A percentile compares a stretch with the other conserved stretches of the same genome.
These are phyloP conservation scores for Pythium diclinum DNA, from an alignment of 352 stramenopile species.

Conservation along the genomic window DNA sequence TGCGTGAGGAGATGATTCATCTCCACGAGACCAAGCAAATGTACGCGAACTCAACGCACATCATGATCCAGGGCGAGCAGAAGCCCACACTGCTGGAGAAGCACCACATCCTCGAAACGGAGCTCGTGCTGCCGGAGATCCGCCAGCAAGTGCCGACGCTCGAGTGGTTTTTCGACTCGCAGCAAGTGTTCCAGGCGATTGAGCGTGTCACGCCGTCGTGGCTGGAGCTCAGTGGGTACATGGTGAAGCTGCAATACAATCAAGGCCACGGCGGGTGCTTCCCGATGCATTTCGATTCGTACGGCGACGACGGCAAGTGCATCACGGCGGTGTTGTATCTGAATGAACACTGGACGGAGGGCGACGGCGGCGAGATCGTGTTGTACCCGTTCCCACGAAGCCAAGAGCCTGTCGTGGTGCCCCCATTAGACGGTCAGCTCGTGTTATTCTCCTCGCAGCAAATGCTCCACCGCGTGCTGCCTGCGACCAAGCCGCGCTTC, in stretches of 20 bases:
- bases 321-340: conserved; percentile 84
- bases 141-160: conserved; percentile 42
- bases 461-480: conserved; percentile 78
- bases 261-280: conserved; percentile 77
- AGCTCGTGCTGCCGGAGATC: conserved; percentile 52
- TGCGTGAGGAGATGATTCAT: conserved; percentile 55
- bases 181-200: conserved; percentile 49
- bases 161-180: conserved; percentile 56
- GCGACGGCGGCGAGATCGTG: conserved; percentile 76
- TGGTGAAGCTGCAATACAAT: conserved; percentile 85
- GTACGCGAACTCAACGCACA: conserved; percentile 79
- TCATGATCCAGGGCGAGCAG: conserved; percentile 40
- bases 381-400: conserved; percentile 73
- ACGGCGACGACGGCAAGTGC: conserved; percentile 79
- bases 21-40: conserved; percentile 44
- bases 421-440: conserved; percentile 58
- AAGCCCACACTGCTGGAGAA: conserved; percentile 62
- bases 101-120: conserved; percentile 76
- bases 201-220: conserved; percentile 34
- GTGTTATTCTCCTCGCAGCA: conserved; percentile 79
- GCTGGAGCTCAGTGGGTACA: conserved; percentile 44
- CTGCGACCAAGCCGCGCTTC: conserved; percentile 40
- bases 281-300: conserved; percentile 84
- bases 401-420: conserved; percentile 35
- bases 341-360: conserved; percentile 69